Conservation (phyloP, 306 rosid genomes). For the Vigna radiata region DNA sequence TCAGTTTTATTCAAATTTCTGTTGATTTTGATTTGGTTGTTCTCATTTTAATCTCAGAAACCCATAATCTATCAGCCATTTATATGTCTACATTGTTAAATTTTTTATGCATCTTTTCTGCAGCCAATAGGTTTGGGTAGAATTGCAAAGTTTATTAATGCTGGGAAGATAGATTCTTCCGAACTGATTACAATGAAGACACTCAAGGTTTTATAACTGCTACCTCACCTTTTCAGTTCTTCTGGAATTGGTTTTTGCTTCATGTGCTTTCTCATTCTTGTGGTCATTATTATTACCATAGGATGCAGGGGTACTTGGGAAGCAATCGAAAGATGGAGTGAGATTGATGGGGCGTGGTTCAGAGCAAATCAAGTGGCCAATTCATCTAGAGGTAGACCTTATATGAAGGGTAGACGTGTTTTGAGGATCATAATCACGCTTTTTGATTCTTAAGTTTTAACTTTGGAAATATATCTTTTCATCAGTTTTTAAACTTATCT, state of each 20-base stretch:
- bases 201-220: conserved; percentile 70
- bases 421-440: conserved; percentile 25
- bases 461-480: no score
- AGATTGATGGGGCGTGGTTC: conserved; percentile 98
- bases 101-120: conserved; percentile 33
- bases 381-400: conserved; percentile 95
- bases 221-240: conserved; percentile 10
- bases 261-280: conserved; percentile 44
- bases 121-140: conserved; percentile 95
- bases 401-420: no score
- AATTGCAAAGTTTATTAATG: conserved; percentile 82
- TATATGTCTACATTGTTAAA: conserved; percentile 4
- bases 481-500: no score
- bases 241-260: conserved; percentile 40
- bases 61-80: background rate
- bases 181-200: conserved; percentile 93
- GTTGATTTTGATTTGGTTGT: conserved; percentile 19
- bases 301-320: conserved; percentile 93
- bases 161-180: conserved; percentile 91
- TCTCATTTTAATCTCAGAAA: conserved; percentile 8
- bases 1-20: conserved; percentile 15
- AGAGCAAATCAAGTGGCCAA: conserved; percentile 89
- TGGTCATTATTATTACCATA: conserved; percentile 48
- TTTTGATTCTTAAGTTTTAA: no score
- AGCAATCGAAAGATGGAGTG: conserved; percentile 91